Percentiles rank a stretch among this genome's conserved stretches.
These are phyloP conservation scores for Amaranthus cruentus DNA, from an alignment of 148 eudicot genomes.

Conservation along the genomic window DNA sequence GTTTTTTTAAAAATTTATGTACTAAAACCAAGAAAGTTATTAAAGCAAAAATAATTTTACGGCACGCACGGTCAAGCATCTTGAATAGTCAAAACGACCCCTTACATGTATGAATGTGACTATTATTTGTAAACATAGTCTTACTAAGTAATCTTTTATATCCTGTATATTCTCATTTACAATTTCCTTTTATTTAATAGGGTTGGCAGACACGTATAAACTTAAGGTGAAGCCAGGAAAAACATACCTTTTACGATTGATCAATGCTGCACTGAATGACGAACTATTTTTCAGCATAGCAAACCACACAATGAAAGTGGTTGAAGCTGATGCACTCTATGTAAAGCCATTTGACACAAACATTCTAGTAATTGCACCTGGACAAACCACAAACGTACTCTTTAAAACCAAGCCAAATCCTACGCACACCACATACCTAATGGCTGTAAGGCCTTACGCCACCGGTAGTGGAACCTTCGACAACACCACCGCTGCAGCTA, in stretches of 20 bases:
- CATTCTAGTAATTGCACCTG: conserved; percentile 45
- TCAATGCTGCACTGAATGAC: conserved; percentile 80
- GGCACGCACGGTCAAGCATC: no score
- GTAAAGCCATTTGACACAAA: conserved; percentile 57
- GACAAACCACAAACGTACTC: conserved; percentile 69
- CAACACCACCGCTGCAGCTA: conserved; percentile 53
- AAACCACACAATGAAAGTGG: conserved; percentile 57
- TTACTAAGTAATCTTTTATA: no score
- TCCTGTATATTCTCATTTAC: no score
- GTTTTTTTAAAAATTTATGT: no score
- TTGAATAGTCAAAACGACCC: no score
- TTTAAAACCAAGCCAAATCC: conserved; percentile 42
- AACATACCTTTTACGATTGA: conserved; percentile 59
- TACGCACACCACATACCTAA: conserved; percentile 36
- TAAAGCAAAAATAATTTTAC: no score
- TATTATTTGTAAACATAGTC: no score
- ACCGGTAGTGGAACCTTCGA: conserved; percentile 63
- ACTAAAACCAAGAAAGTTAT: no score
- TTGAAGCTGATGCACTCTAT: conserved; percentile 63
- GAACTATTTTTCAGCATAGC: conserved; percentile 67
- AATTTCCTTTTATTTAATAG: neutral
- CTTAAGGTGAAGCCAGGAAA: conserved; percentile 63
- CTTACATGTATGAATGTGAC: no score
- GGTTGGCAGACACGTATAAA: conserved; percentile 45
- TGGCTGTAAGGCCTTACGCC: conserved; percentile 60